Base-by-base conservation (phyloP, 805 yeast species). In the Starmerella stellata region DNA sequence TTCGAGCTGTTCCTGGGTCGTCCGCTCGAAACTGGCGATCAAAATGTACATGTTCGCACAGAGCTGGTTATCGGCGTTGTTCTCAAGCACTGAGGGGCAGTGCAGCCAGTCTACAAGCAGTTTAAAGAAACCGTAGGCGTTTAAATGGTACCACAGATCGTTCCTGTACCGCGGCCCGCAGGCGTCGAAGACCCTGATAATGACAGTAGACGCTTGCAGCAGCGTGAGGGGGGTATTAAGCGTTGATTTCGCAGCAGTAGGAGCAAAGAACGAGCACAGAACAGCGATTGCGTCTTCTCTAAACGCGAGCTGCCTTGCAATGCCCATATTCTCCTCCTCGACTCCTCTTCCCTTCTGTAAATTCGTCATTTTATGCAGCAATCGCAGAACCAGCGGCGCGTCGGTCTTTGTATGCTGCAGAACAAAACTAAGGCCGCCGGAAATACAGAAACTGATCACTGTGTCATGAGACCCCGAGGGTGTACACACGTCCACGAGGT, bases 1-100 rank as follows among this genome's bases (percentile, higher is more conserved):
- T 4, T 38, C 45, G 37, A 70, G 51, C 11, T 68, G 69, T 35
- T 62, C 56, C 1, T 63, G 61, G 35, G 69, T 73, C 2, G 69
- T 58, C 38, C 63, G 29, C 9, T 66, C 28, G 68, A 65, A 47
- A 36, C 48, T 40, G 15, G 35, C 35, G 4, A 45, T 35, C 14
- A 50, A 38, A 2, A 37, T 16, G 21, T 48, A 52, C 18, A 52
- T 31, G 16, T 43, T 40, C 16, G 19, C 37, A 1, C 44, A 41
- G 2, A 49, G 33, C 35, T 21, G 29, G 21, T 21, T 43, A 2
- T 31, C 14, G 4, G 29, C 30, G 3, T 39, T 38, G 21, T 36
- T 17, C 8, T 25, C 37, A 11, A 41, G 21, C 4, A 39, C 42
- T 9, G 13, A 21, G 9, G 25, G 20, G 30, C 19, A 32, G 32